A percentile compares a stretch with the other conserved stretches of the same genome.
Evolutionary conservation across 176 grass and related monocot species (phyloP).

Genomic region (Carex littledalei): DNA sequence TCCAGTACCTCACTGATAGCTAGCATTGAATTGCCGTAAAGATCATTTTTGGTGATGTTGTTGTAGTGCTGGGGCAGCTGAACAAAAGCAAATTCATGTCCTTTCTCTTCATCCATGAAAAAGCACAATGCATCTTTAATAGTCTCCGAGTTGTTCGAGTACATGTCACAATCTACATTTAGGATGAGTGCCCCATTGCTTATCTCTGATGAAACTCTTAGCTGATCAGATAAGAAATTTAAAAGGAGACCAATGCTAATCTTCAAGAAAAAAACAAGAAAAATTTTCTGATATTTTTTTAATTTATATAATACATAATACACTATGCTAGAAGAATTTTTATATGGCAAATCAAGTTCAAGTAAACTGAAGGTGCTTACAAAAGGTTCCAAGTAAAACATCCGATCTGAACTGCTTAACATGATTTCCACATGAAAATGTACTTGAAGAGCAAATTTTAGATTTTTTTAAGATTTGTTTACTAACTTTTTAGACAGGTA

Average conservation of each 20-base stretch:
- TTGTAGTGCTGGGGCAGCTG: conserved; percentile 63
- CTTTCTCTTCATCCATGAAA: conserved; percentile 44
- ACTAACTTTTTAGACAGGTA: too few species aligned
- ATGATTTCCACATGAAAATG: too few species aligned
- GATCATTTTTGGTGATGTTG: conserved; percentile 69
- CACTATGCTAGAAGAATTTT: background rate
- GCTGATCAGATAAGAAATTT: conserved; percentile 30
- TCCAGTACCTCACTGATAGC: conserved; percentile 31
- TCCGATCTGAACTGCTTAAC: too few species aligned
- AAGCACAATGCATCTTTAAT: conserved; percentile 65
- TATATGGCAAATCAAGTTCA: background rate
- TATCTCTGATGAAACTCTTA: conserved; percentile 77
- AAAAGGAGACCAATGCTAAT: background rate
- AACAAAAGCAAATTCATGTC: conserved; percentile 44
- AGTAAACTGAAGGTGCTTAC: background rate
- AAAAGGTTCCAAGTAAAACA: too few species aligned
- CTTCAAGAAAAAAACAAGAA: background rate
- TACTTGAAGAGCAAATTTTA: too few species aligned
- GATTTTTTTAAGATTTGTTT: too few species aligned
- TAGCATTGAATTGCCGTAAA: conserved; percentile 50
- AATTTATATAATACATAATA: conserved; percentile 1
- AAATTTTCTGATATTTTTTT: background rate
- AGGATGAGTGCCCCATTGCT: conserved; percentile 38
- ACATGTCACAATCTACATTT: conserved; percentile 88
- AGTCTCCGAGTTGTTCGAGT: conserved; percentile 63